Conservation (phyloP, 2,329 filamentous ascomycete species). For the Cladosporium sp. region DNA sequence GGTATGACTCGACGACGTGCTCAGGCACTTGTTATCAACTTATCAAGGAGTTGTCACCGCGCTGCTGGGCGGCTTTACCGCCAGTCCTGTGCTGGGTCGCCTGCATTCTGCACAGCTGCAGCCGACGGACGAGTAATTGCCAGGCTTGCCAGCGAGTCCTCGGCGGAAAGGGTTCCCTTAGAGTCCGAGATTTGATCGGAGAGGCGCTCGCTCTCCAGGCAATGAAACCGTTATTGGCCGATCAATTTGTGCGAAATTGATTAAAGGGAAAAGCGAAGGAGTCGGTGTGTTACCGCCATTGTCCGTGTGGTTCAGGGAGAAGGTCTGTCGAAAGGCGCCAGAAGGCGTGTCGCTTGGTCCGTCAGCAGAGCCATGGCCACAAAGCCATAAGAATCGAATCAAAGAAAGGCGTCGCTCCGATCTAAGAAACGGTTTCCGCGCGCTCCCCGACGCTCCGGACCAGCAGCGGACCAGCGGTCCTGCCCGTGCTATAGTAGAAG, state of each 20-base stretch:
- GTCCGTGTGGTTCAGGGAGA: not conserved
- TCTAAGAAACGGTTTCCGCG: conserved; percentile 10
- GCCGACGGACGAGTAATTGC: not conserved
- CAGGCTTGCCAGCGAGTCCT: not conserved
- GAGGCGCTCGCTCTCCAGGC: not conserved
- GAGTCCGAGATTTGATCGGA: not conserved
- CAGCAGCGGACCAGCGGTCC: not conserved
- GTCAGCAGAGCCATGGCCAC: not conserved
- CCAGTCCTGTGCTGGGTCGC: not conserved
- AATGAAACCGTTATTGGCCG: conserved; percentile 9
- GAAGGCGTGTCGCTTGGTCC: conserved; percentile 1
- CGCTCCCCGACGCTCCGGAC: conserved; percentile 6
- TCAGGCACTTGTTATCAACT: too few species aligned
- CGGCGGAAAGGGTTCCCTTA: not conserved
- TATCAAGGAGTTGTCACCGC: not conserved
- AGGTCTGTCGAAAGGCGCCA: conserved; percentile 14
- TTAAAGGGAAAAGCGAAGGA: conserved; percentile 3
- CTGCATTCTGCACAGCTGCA: conserved; percentile 18
- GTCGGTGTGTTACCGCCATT: conserved; percentile 18
- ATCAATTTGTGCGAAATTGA: conserved; percentile 12
- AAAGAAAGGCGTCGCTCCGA: conserved; percentile 12
- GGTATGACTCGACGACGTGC: conserved; percentile 15
- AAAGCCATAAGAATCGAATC: not conserved
- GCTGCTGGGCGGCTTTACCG: conserved; percentile 11
- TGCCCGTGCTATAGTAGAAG: conserved; percentile 2